Percentiles rank a stretch among this genome's conserved stretches.
These are phyloP conservation scores for Gossypium bickii DNA, from an alignment of 345 rosid genomes.

Conservation along the genomic window DNA sequence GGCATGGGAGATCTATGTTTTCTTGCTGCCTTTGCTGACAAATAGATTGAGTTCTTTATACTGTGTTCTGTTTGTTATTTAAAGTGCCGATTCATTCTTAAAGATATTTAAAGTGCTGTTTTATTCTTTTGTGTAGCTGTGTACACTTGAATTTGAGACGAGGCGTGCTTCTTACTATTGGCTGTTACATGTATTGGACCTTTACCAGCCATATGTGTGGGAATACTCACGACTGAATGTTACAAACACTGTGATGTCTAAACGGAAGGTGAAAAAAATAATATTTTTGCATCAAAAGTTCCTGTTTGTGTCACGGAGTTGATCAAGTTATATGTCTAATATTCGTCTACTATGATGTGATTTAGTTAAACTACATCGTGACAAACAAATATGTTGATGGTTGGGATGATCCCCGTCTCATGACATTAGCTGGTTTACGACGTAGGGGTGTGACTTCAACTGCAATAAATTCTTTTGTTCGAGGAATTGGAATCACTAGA, in stretches of 20 bases:
- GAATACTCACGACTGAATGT: constrained; percentile 92
- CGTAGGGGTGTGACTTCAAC: constrained; percentile 89
- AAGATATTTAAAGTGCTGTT: not conserved
- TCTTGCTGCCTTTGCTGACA: not conserved
- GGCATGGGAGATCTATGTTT: not conserved
- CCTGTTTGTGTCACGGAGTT: constrained; percentile 19
- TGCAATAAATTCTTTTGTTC: constrained; percentile 80
- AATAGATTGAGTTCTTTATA: not conserved
- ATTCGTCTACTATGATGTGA: constrained; percentile 3
- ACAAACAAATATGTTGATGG: constrained; percentile 85
- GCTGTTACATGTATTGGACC: constrained; percentile 71
- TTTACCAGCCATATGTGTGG: constrained; percentile 97
- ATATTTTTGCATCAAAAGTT: constrained; percentile 11
- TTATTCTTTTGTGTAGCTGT: constrained; percentile 38
- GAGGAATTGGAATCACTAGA: constrained; percentile 94
- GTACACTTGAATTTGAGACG: constrained; percentile 77
- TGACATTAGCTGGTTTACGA: constrained; percentile 92
- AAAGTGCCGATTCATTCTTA: not conserved
- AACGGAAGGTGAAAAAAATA: constrained; percentile 65
- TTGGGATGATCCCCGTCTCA: constrained; percentile 99
- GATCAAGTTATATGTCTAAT: not conserved
- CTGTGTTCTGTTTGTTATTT: not conserved
- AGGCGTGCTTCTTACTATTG: constrained; percentile 97
- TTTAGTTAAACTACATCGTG: constrained; percentile 79
- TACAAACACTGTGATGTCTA: constrained; percentile 94